phyloP scores from a whole-genome alignment of 371 early-diverging fungal genomes.

The Chytridium lagenaria region DNA sequence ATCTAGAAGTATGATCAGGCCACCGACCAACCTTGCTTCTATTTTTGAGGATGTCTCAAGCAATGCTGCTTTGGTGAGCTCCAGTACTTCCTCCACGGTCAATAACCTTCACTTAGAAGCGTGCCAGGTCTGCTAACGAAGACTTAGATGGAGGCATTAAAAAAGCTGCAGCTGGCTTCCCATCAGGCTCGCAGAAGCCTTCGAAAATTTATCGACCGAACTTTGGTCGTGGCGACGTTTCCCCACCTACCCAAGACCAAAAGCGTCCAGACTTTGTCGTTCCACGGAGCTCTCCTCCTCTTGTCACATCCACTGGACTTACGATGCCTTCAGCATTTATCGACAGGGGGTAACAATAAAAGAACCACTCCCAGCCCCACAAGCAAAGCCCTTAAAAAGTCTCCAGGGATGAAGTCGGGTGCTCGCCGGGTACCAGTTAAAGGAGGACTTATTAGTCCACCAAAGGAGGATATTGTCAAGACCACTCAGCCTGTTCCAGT shows the following conservation, averaged over 20 bases:
- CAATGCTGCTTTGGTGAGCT: not conserved
- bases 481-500: no score
- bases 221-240: not conserved
- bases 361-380: conserved; percentile 4
- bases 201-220: not conserved
- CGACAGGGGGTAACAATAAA: not conserved
- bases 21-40: no score
- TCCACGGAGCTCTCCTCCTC: not conserved
- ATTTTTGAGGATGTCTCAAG: not conserved
- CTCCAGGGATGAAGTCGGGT: not conserved
- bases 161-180: not conserved
- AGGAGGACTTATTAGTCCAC: not conserved
- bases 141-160: not conserved
- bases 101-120: not conserved
- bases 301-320: conserved; percentile 8
- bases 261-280: conserved; percentile 12
- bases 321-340: not conserved
- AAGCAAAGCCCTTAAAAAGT: no score
- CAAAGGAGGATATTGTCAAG: no score
- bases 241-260: not conserved
- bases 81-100: not conserved
- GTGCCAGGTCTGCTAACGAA: not conserved
- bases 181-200: not conserved
- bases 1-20: not conserved
- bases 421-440: not conserved